Evolutionary conservation across 805 yeast genomes (phyloP).

Genomic region (Saturnispora ahearnii): DNA sequence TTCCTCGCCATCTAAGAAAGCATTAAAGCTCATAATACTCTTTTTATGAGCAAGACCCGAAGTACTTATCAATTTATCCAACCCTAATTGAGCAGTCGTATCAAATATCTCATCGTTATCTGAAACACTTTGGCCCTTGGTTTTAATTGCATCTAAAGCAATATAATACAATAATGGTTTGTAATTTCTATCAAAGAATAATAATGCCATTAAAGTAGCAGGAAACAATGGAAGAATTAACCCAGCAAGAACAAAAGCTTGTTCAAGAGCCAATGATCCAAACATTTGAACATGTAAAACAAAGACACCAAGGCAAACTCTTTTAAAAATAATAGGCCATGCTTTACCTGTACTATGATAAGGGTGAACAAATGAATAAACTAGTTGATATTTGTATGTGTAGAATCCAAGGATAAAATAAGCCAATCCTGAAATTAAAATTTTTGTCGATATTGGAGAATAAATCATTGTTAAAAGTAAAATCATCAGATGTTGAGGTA

Average conservation of each 20-base stretch:
- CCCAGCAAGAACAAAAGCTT: conserved; percentile 41
- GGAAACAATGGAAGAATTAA: conserved; percentile 42
- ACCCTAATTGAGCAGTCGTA: conserved; percentile 2
- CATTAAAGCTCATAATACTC: conserved; percentile 10
- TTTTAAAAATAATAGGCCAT: conserved; percentile 54
- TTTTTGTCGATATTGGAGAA: conserved; percentile 53
- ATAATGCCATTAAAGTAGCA: conserved; percentile 35
- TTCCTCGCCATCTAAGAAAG: conserved; percentile 12
- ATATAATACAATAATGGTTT: conserved; percentile 46
- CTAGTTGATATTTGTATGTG: conserved; percentile 53
- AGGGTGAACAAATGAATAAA: conserved; percentile 53
- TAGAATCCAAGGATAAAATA: conserved; percentile 50
- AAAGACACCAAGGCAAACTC: conserved; percentile 46
- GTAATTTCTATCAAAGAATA: conserved; percentile 47
- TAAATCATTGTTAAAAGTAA: conserved; percentile 51
- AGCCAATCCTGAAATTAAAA: conserved; percentile 47
- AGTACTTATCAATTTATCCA: conserved; percentile 6
- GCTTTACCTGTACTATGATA: conserved; percentile 60
- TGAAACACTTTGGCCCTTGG: conserved; percentile 27
- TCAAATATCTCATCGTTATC: conserved; percentile 17
- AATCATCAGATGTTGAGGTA: conserved; percentile 54
- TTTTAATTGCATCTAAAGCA: conserved; percentile 49
- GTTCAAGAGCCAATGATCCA: conserved; percentile 54
- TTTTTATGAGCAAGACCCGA: conserved; percentile 5
- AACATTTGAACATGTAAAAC: conserved; percentile 55